Evolutionary conservation across 441 rosid species (phyloP), one percentile per base, ranked within the genome.

Genomic region (Viola pubescens): DNA sequence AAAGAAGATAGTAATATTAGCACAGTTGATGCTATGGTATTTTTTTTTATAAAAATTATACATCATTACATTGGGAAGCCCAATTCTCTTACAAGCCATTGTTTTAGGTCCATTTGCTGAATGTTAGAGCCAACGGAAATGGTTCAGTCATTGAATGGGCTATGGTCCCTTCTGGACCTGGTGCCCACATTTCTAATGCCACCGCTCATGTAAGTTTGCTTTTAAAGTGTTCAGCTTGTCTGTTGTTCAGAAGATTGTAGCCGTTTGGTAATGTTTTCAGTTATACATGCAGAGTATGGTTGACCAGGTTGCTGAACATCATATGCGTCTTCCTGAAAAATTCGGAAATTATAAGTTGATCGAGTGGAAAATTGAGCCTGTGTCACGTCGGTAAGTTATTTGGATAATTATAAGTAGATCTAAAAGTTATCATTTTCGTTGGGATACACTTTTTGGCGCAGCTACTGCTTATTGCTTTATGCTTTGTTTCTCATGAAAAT

Each of bases 271-370:
- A 65, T 61, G 12, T 16, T 40, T 70, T 61, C 61, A 40, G 44
- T 62, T 54, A 39, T 64, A 44, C 62, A 53, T n/a, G 37, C 79
- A 91, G 95, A 73, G 67, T 62, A 82, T 87, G 63, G 81, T 89
- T 60, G 67, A 88, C 48, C 79, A 58, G 63, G 79, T 89, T 72
- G 73, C 81, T 19, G 85, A 82, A 63, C 86, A 85, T 62, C 83
- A 60, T 7, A 59, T 89, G 68, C 76, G 58, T 65, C 89, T 91
- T 69, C 91, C 94, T 56, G 74, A 72, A 45, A 62, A 54, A 13
- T 87, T 79, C 41, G 97, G 92, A 75, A 75, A 59, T 70, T 89
- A 89, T 44, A 39, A 78, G 70, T 71, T 85, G 68, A 52, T 87
- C 50, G 61, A 67, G 9, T 85, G 94, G 91, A 76, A 85, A 69